phyloP scores from a whole-genome alignment of 2,329 filamentous ascomycete genomes.

The Triangularia verruculosa region DNA sequence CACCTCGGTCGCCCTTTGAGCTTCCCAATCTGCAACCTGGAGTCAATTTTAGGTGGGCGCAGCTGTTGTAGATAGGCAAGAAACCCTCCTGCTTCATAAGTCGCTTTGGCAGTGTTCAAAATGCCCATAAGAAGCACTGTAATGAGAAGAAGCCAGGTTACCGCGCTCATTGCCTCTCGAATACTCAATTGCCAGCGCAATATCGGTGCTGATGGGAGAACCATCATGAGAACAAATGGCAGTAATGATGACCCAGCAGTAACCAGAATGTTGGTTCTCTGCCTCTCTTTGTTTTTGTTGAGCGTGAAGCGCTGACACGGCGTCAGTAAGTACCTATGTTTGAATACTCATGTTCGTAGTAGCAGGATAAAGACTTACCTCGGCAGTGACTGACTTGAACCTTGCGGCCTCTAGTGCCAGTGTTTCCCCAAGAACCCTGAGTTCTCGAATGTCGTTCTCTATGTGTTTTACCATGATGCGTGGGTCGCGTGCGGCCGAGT shows the following conservation, averaged over 20 bases:
- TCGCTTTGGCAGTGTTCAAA: neutral
- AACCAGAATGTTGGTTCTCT: conserved; percentile 5
- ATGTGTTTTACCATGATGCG: conserved; percentile 2
- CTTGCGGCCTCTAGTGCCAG: neutral
- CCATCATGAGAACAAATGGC: conserved; percentile 10
- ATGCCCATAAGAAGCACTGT: neutral
- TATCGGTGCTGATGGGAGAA: conserved; percentile 8
- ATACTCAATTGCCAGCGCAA: neutral
- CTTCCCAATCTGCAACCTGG: neutral
- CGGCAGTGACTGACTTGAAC: conserved; percentile 3
- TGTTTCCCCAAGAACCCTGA: conserved; percentile 2
- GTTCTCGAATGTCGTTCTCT: conserved; percentile 12
- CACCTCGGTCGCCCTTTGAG: too few species aligned
- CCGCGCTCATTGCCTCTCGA: neutral
- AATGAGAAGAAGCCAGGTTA: neutral
- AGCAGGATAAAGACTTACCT: neutral
- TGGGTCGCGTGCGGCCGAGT: neutral
- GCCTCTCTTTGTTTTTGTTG: conserved; percentile 3
- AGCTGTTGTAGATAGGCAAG: neutral
- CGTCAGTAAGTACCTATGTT: neutral
- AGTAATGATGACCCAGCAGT: conserved; percentile 11
- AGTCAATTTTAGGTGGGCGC: neutral
- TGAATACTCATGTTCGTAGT: too few species aligned
- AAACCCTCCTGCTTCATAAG: neutral
- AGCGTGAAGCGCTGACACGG: neutral